Base-by-base conservation (phyloP, 345 rosid genomes). In the Corchorus capsularis region DNA sequence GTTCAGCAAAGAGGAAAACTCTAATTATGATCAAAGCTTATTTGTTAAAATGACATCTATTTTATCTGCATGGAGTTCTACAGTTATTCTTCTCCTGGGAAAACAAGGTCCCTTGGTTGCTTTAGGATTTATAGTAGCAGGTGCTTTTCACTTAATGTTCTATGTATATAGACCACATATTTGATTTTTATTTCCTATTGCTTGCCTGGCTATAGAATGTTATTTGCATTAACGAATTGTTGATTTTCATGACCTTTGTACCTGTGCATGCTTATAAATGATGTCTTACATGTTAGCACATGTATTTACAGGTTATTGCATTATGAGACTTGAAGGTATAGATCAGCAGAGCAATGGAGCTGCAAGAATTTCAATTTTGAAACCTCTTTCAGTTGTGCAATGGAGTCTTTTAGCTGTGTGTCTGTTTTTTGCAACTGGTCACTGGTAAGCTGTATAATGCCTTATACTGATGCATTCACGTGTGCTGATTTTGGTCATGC, bases 341-440 rank as follows among this genome's bases (percentile, higher is more conserved):
- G 94, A 83, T 82, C 80, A 74, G 19, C 81, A 77, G 62, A 70
- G 63, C 59, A 74, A 77, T 71, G 86, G 78, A 59, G 72, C 72
- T 77, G 55, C 71, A 50, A 81, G 71, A 71, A 54, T 53, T 45
- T 75, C 74, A 32, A 71, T 62, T 79, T 76, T 85, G 72, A 81
- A 85, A 81, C 90, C 93, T 77, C 88, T 91, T 32, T 82, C 92
- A 45, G 86, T 93, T 72, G 79, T 82, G 27, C 96, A 95, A 63
- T 93, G 99, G 99, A 87, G 81, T 80, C 94, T 93, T 20, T 88
- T 92, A 53, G 91, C 97, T 19, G 81, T 89, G 13, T 90, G 93
- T 83, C 82, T 96, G 75, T 93, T 96, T 84, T 95, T 90, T 72
- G 87, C 92, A 81, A 89, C 96, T 37, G 99, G 98, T 74, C 99